Evolutionary conservation across 176 grass and related monocot species (phyloP).

Genomic region (Musa schizocarpa): DNA sequence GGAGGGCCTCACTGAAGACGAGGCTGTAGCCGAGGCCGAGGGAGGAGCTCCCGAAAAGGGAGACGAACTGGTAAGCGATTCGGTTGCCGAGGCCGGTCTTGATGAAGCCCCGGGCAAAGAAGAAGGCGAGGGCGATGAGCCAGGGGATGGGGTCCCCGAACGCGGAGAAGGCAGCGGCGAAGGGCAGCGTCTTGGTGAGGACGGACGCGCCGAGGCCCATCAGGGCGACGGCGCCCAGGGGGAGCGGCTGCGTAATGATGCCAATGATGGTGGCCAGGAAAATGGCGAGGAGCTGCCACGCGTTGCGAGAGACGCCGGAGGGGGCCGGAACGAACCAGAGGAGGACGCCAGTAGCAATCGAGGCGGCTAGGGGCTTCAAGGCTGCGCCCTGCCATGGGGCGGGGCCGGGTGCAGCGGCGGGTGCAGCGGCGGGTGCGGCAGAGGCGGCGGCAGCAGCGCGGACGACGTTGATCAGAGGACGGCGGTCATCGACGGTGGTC

Average conservation of each 20-base stretch:
- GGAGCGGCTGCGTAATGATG: slow-evolving; percentile 93
- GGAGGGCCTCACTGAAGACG: slow-evolving; percentile 87
- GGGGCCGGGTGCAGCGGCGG: slow-evolving; percentile 23
- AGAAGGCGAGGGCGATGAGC: slow-evolving; percentile 99
- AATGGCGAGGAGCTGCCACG: slow-evolving; percentile 85
- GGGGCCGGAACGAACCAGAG: slow-evolving; percentile 72
- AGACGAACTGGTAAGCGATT: slow-evolving; percentile 84
- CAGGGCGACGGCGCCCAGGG: slow-evolving; percentile 84
- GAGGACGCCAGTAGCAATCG: slow-evolving; percentile 48
- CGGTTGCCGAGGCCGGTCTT: slow-evolving; percentile 84
- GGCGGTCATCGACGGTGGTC: neutral
- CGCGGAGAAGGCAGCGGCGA: slow-evolving; percentile 83
- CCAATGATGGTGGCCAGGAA: slow-evolving; percentile 95
- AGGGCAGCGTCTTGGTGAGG: slow-evolving; percentile 73
- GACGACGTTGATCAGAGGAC: neutral
- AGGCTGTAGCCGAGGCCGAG: slow-evolving; percentile 89
- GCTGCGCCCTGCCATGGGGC: slow-evolving; percentile 53
- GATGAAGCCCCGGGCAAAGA: slow-evolving; percentile 92
- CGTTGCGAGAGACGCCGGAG: slow-evolving; percentile 62
- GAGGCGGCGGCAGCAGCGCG: neutral
- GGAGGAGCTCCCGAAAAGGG: slow-evolving; percentile 68
- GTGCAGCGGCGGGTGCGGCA: slow-evolving; percentile 9
- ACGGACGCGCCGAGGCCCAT: slow-evolving; percentile 86
- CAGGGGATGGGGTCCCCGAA: slow-evolving; percentile 96
- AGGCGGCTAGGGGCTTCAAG: slow-evolving; percentile 50